These are phyloP conservation scores for Amoebophrya sp. DNA, from an alignment of 169 alveolate genomes.

Conservation along the genomic window DNA sequence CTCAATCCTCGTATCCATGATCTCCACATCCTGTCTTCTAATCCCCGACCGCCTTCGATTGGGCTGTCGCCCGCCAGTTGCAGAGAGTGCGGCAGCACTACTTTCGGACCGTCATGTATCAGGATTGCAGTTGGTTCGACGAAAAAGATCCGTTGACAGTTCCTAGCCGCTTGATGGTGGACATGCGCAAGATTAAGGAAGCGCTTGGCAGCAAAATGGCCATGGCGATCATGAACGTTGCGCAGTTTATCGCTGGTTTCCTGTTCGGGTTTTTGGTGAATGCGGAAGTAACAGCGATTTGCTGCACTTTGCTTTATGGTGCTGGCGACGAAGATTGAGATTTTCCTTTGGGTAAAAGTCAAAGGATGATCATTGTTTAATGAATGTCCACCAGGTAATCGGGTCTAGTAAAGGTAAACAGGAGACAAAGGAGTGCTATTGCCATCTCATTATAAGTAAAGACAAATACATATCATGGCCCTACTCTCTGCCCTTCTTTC, in stretches of 20 bases:
- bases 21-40: too few species aligned
- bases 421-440: too few species aligned
- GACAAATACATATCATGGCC: too few species aligned
- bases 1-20: too few species aligned
- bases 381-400: too few species aligned
- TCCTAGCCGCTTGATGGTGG: conserved; percentile 49
- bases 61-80: background rate
- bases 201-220: conserved; percentile 51
- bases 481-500: too few species aligned
- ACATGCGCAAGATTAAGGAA: conserved; percentile 49
- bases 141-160: conserved; percentile 50
- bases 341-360: too few species aligned
- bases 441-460: too few species aligned
- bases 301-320: conserved; percentile 40
- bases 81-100: background rate
- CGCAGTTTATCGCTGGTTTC: conserved; percentile 47
- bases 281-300: conserved; percentile 46
- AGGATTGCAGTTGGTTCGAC: conserved; percentile 54
- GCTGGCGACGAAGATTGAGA: too few species aligned
- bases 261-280: conserved; percentile 43
- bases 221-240: conserved; percentile 49
- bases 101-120: conserved; percentile 50
- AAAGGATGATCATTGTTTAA: too few species aligned
- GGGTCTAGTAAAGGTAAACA: too few species aligned
- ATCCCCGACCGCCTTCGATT: too few species aligned